Base-by-base conservation (phyloP, 2,329 filamentous ascomycete genomes). In the Cytospora schulzeri region DNA sequence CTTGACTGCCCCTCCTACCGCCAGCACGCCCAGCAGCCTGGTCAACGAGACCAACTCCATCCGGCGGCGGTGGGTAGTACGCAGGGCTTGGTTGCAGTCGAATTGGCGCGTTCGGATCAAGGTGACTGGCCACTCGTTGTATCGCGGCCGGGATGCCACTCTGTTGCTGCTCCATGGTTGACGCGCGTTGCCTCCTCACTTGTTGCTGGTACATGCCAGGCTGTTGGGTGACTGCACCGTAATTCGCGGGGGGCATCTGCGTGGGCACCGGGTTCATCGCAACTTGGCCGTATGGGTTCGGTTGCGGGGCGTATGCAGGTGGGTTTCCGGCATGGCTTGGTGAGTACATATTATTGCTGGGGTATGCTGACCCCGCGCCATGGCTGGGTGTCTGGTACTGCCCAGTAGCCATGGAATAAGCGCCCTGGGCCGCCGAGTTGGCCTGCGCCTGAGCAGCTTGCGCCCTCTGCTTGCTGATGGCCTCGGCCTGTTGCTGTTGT, bases 111-210 rank as follows among this genome's bases (percentile, higher is more conserved):
- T 88, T 98, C 1, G 95, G 95, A 73, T 99, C 95, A 53, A 99
- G 85, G 76, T 98, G 94, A 74, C 93, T 97, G 51, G 95, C 95
- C 26, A 99, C 95, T 70, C 95, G 86, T 77, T 99, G 95, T 65
- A 99, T 92, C 3, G 93, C 89, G 17, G 91, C 89, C 6, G 95
- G 95, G 65, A 99, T 97, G 2, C 94, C 94, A 68, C 91, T 93
- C 73, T 93, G 91, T 72, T 96, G 92, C 74, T 95, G 92, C 73
- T 98, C 95, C 90, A 98, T 96, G 4, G 95, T 99, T 53, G 93
- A 95, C 50, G 95, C 93, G 67, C 95, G 88, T 77, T 97, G 94
- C 61, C 95, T 87, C 73, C 75, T 86, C 60, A 88, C 90, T 65
- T 91, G 88, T 78, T 94, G 91, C 54, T 92, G 92, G 60, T 92